Base-by-base conservation (phyloP, 768 basidiomycete genomes). In the Kondoa malvinella region DNA sequence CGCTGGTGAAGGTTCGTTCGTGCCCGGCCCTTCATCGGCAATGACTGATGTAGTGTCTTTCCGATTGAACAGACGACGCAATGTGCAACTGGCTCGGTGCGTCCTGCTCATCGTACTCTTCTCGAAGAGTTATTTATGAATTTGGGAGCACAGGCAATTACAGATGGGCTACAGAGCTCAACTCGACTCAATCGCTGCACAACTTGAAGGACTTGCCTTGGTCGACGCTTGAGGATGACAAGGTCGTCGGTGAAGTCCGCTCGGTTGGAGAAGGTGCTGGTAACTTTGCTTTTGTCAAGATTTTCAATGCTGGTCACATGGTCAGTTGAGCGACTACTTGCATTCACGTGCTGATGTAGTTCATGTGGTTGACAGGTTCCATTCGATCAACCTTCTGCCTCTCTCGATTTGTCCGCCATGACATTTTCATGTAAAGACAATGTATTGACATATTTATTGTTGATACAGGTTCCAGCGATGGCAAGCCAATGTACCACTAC, bases 31-130 rank as follows among this genome's bases (percentile, higher is more conserved):
- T 57, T 29, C 33, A 57, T 75, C 71, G 71, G 74, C 72, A 56
- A 71, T 60, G 60, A 67, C 34, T 25, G 27, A 14, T 50, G 58
- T 14, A 14, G 25, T 29, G 58, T 26, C 12, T 60, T 12, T 14
- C 58, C 21, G 40, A n/a, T n/a, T n/a, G n/a, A n/a, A n/a, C 40
- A 50, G 40, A 50, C 40, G 89, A 92, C 76, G 83, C 85, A 81
- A 87, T 89, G 87, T 92, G 90, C 81, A 91, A 92, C 78, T 87
- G 82, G 73, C 82, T 88, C 30, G 86, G 83, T 71, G 69, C 82
- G 75, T 25, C 34, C 21, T 31, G 21, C 3, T 1, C 27, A 3
- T 50, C 12, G 27, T 27, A 15, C 66, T 68, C 1, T 34, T 12
- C 40, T 30, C 4, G 4, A 2, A 30, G 68, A 26, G 29, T 62